phyloP scores from a whole-genome alignment of 129 eudicot genomes.

The Helianthus annuus region DNA sequence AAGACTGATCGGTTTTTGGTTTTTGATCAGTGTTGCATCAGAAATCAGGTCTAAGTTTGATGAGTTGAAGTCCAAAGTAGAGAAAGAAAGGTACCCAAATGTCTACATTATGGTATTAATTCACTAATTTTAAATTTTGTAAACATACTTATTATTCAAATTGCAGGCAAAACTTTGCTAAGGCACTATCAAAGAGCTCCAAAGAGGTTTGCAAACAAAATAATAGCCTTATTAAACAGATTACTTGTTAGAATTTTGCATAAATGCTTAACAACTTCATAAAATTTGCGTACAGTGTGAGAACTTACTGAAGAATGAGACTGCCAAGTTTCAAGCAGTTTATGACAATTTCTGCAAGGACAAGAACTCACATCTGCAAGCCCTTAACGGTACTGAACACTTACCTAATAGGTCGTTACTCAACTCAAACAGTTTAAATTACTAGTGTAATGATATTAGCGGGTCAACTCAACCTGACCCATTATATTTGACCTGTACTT shows the following conservation, averaged over 20 bases:
- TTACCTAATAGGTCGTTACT: background rate
- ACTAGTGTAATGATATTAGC: background rate
- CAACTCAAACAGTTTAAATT: background rate
- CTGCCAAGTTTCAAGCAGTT: slow-evolving; percentile 72
- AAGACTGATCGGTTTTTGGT: slow-evolving; percentile 13
- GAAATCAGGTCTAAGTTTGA: slow-evolving; percentile 76
- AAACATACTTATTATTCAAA: slow-evolving; percentile 6
- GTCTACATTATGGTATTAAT: slow-evolving; percentile 9
- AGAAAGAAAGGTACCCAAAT: slow-evolving; percentile 81
- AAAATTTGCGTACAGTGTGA: slow-evolving; percentile 62
- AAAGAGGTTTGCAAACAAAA: slow-evolving; percentile 67
- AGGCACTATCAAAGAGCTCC: slow-evolving; percentile 91
- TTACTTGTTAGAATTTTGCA: slow-evolving; percentile 7
- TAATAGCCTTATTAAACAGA: slow-evolving; percentile 10
- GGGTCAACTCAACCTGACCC: background rate
- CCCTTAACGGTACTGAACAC: slow-evolving; percentile 63
- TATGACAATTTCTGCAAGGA: slow-evolving; percentile 82
- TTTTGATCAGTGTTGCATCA: slow-evolving; percentile 66
- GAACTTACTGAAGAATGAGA: slow-evolving; percentile 74
- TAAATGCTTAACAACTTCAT: slow-evolving; percentile 18
- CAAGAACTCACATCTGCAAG: slow-evolving; percentile 77
- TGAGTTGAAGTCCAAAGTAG: slow-evolving; percentile 78
- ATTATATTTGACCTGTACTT: slow-evolving; percentile 8
- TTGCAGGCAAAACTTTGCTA: slow-evolving; percentile 83
- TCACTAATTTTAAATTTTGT: background rate